phyloP scores from a whole-genome alignment of 2,329 filamentous ascomycete genomes.

The Sporothrix brunneoviolacea region DNA sequence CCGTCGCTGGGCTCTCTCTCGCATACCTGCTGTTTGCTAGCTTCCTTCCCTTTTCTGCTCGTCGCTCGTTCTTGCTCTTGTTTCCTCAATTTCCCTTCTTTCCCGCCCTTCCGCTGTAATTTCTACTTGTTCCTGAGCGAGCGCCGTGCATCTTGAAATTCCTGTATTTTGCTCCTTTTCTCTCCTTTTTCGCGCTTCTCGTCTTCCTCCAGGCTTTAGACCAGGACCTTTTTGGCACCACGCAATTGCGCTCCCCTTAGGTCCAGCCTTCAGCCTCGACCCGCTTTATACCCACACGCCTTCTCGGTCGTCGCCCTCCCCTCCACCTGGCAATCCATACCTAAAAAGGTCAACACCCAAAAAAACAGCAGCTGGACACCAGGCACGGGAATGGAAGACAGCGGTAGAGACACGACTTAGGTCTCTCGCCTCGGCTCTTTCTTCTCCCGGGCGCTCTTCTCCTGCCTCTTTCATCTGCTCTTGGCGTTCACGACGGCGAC shows the following conservation, averaged over 20 bases:
- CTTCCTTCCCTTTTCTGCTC: not conserved
- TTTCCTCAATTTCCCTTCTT: not conserved
- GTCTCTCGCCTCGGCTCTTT: not conserved
- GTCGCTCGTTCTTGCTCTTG: conserved; percentile 1
- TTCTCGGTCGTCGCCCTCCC: not conserved
- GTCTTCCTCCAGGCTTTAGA: too few species aligned
- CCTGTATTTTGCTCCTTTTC: not conserved
- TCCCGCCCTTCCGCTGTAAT: too few species aligned
- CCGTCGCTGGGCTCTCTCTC: not conserved
- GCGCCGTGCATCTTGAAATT: too few species aligned
- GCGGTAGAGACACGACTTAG: not conserved
- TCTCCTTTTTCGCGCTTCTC: not conserved
- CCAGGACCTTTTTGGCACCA: too few species aligned
- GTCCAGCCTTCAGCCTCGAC: conserved; percentile 15
- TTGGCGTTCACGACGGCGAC: not conserved
- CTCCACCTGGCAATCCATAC: conserved; percentile 9
- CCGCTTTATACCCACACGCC: conserved; percentile 14
- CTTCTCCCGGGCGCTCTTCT: too few species aligned
- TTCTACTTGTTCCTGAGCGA: too few species aligned
- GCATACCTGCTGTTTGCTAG: not conserved
- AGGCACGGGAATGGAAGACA: conserved; percentile 5
- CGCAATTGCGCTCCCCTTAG: too few species aligned
- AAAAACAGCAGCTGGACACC: conserved; percentile 1
- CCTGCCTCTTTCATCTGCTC: not conserved
- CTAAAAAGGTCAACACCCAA: conserved; percentile 4